Evolutionary conservation across 2,329 filamentous ascomycete genomes (phyloP).

Genomic region (Paracamarosporium sp.): DNA sequence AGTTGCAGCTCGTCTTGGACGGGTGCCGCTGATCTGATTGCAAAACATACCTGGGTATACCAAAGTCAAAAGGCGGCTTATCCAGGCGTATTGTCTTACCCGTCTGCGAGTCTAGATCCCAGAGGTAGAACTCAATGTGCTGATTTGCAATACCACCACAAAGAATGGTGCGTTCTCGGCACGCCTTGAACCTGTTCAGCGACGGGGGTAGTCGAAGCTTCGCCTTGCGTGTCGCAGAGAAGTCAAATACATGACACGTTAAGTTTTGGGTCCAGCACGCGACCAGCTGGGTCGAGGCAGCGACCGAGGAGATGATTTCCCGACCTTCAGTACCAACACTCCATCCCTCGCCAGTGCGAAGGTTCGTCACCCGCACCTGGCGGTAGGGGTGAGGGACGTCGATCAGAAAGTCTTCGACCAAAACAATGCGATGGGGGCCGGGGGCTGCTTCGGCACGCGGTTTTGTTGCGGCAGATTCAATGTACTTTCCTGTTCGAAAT

Average conservation of each 20-base stretch:
- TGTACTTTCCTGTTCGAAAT: constrained; percentile 28
- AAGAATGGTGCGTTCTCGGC: constrained; percentile 29
- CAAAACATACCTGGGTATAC: background rate
- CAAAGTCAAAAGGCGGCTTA: background rate
- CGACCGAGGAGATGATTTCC: constrained; percentile 22
- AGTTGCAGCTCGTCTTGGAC: background rate
- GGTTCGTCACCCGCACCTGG: constrained; percentile 26
- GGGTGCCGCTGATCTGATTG: background rate
- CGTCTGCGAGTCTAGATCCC: constrained; percentile 33
- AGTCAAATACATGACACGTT: constrained; percentile 28
- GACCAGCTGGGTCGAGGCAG: constrained; percentile 33
- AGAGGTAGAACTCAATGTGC: constrained; percentile 29
- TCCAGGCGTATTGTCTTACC: constrained; percentile 12
- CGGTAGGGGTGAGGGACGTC: constrained; percentile 15
- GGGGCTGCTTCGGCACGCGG: background rate
- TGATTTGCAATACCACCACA: constrained; percentile 19
- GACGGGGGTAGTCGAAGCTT: constrained; percentile 27
- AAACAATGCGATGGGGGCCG: background rate
- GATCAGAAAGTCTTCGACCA: constrained; percentile 26
- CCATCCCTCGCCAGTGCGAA: constrained; percentile 25
- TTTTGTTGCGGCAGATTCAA: background rate
- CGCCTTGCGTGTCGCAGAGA: constrained; percentile 19
- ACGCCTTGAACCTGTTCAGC: constrained; percentile 15
- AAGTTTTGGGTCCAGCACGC: constrained; percentile 21
- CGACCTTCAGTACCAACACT: constrained; percentile 23